These are phyloP conservation scores for Backusella tuberculispora DNA, from an alignment of 192 early-diverging fungal species.

Conservation along the genomic window DNA sequence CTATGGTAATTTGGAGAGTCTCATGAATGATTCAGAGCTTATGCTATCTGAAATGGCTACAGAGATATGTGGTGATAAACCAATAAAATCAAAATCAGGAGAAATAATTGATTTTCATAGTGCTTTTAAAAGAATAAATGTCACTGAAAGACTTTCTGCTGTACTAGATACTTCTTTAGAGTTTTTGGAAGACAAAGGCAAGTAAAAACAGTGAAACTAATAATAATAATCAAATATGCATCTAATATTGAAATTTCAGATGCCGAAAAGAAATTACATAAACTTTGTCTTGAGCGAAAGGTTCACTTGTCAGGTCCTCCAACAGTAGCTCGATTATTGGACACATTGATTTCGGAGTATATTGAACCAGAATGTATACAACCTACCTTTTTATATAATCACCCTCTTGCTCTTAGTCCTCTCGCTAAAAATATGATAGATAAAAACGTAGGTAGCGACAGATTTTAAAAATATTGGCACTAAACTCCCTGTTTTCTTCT, in stretches of 20 bases:
- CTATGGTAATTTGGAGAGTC: conserved; percentile 68
- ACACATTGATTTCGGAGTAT: conserved; percentile 69
- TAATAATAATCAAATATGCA: neutral
- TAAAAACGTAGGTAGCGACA: neutral
- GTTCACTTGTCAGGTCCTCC: conserved; percentile 53
- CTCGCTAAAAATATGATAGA: conserved; percentile 65
- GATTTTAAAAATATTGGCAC: neutral
- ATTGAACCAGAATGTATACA: conserved; percentile 80
- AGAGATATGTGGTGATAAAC: conserved; percentile 30
- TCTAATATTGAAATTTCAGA: conserved; percentile 8
- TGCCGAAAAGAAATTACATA: conserved; percentile 40
- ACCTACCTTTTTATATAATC: conserved; percentile 81
- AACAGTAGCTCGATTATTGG: conserved; percentile 71
- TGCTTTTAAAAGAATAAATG: conserved; percentile 64
- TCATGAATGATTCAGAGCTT: conserved; percentile 73
- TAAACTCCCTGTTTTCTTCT: neutral
- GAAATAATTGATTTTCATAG: conserved; percentile 51
- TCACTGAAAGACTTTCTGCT: conserved; percentile 51
- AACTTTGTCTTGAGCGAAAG: conserved; percentile 36
- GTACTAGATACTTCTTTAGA: conserved; percentile 47
- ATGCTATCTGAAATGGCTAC: conserved; percentile 58
- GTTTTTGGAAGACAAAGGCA: conserved; percentile 42
- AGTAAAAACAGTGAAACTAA: neutral
- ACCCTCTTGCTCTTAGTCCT: conserved; percentile 83
- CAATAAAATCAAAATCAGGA: conserved; percentile 19